A percentile compares a stretch with the other conserved stretches of the same genome.
phyloP scores from a whole-genome alignment of 1,284 basidiomycete species.

The Schizophyllum amplum region DNA sequence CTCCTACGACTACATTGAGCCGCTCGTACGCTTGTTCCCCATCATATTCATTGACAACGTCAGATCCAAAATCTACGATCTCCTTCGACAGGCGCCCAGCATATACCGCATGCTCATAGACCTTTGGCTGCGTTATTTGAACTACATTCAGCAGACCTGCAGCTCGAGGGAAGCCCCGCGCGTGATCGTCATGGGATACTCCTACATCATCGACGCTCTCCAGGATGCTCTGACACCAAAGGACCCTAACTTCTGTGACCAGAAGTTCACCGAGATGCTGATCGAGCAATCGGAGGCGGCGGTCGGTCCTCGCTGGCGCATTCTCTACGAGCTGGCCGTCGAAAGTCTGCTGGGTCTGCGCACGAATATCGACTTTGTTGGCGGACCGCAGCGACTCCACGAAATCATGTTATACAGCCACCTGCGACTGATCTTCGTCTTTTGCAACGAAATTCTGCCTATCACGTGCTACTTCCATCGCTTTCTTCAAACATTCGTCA shows the following conservation, averaged over 20 bases:
- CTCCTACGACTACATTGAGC: not conserved
- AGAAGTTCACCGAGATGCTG: too few relatives aligned
- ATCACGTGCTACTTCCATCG: too few relatives aligned
- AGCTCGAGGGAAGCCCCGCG: not conserved
- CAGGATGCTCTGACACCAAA: not conserved
- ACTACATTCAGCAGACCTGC: not conserved
- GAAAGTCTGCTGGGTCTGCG: too few relatives aligned
- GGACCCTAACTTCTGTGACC: too few relatives aligned
- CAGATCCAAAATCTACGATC: not conserved
- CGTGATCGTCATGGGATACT: not conserved
- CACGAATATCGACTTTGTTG: too few relatives aligned
- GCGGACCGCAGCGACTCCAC: too few relatives aligned
- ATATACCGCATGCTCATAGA: not conserved
- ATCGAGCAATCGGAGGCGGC: too few relatives aligned
- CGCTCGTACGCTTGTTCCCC: not conserved
- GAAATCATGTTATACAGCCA: too few relatives aligned
- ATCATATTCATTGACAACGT: not conserved
- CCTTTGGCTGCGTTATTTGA: not conserved
- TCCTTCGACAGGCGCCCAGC: not conserved
- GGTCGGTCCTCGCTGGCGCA: too few relatives aligned
- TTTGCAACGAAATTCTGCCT: too few relatives aligned
- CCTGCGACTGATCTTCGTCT: too few relatives aligned
- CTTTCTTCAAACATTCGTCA: not conserved
- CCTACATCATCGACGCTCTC: not conserved
- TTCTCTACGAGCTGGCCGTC: too few relatives aligned